A percentile compares a stretch with the other conserved stretches of the same genome.
Conservation (phyloP, 1,284 basidiomycete genomes). For the Xerocomus amazonicus region DNA sequence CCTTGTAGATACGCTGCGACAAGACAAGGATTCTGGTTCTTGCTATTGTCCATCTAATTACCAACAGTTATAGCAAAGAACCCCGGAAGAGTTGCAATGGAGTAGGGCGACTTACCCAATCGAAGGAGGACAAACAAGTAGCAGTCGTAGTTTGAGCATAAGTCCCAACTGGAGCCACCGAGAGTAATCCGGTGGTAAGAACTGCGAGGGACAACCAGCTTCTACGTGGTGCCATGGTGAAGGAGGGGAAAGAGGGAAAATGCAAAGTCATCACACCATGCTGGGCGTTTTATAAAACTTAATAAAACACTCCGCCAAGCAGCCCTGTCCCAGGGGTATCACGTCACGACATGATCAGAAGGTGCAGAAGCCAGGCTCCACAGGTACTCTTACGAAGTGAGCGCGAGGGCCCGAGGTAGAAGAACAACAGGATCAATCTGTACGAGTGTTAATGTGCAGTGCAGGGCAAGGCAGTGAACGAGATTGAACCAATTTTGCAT, state of each 20-base stretch:
- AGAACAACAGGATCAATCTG: background rate
- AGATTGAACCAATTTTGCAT: background rate
- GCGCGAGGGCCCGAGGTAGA: background rate
- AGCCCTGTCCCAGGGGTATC: conserved; percentile 12
- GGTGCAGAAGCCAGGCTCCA: background rate
- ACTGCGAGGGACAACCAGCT: conserved; percentile 16
- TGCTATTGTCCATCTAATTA: conserved; percentile 34
- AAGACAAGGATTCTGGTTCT: conserved; percentile 34
- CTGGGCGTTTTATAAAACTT: background rate
- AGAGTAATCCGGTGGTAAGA: conserved; percentile 17
- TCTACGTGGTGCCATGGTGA: conserved; percentile 10
- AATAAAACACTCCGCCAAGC: conserved; percentile 1
- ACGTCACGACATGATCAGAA: conserved; percentile 1
- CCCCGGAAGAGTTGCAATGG: too few relatives aligned
- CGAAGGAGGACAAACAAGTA: conserved; percentile 18
- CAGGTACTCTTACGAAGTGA: background rate
- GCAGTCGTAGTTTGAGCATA: conserved; percentile 22
- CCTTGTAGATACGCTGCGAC: conserved; percentile 33
- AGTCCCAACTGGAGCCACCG: conserved; percentile 7
- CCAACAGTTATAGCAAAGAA: too few relatives aligned
- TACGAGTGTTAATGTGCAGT: background rate
- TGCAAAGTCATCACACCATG: background rate
- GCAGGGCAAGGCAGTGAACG: background rate
- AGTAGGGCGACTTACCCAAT: conserved; percentile 23
- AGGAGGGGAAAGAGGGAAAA: background rate